Conservation (phyloP, 768 basidiomycete genomes). For the Daedaleopsis nitida region DNA sequence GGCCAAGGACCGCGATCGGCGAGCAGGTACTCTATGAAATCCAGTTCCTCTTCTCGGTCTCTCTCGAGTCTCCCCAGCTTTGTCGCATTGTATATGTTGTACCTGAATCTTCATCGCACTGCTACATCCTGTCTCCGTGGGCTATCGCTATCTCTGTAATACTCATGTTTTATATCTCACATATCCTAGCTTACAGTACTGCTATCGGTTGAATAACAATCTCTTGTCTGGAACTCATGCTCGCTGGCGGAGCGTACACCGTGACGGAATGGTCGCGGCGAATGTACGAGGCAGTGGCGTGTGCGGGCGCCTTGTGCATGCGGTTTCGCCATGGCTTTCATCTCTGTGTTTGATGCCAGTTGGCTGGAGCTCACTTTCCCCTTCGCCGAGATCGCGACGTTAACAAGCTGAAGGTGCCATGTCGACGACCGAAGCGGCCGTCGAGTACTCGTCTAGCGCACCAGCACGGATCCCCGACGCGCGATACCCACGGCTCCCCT, state of each 20-base stretch:
- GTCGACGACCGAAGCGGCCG: constrained; percentile 40
- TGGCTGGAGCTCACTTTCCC: no score
- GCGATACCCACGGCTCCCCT: constrained; percentile 63
- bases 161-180: constrained; percentile 22
- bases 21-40: constrained; percentile 33
- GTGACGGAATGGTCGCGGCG: neutral
- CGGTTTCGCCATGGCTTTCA: constrained; percentile 2
- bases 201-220: neutral
- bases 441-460: constrained; percentile 72
- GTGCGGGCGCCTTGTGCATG: constrained; percentile 12
- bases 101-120: constrained; percentile 18
- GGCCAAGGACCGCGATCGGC: constrained; percentile 39
- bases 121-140: constrained; percentile 12
- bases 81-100: constrained; percentile 16
- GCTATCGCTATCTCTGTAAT: constrained; percentile 11
- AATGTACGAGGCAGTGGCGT: neutral
- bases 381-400: neutral
- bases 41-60: neutral
- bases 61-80: constrained; percentile 2
- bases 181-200: constrained; percentile 21
- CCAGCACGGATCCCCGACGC: constrained; percentile 52
- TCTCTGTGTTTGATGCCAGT: neutral
- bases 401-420: neutral
- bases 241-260: neutral
- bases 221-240: neutral